Evolutionary conservation across 1,139 yeast species (phyloP).

Genomic region (Nakaseomyces uthaithaninus): DNA sequence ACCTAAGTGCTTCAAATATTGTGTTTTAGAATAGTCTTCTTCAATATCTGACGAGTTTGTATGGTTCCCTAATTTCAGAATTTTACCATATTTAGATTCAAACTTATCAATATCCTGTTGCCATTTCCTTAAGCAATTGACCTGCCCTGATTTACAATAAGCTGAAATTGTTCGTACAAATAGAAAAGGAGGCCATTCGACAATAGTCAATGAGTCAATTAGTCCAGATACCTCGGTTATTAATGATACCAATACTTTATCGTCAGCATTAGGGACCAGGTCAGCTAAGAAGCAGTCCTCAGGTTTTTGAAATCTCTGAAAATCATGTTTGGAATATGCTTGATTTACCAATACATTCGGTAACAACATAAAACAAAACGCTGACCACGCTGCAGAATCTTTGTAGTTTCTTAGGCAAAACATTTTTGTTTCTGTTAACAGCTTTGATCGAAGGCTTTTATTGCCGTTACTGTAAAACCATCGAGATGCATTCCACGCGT

Average conservation of each 20-base stretch:
- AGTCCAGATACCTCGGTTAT: background rate
- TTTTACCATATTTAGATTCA: constrained; percentile 12
- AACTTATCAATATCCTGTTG: constrained; percentile 11
- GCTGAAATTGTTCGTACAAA: constrained; percentile 14
- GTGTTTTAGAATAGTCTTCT: constrained; percentile 10
- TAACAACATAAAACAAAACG: constrained; percentile 18
- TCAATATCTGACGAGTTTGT: constrained; percentile 15
- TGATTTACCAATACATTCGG: constrained; percentile 5
- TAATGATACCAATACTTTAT: background rate
- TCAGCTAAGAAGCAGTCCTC: too few species aligned
- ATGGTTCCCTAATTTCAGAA: constrained; percentile 11
- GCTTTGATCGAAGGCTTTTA: constrained; percentile 8
- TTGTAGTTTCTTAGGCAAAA: constrained; percentile 34
- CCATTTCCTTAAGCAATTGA: constrained; percentile 14
- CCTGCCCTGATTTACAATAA: background rate
- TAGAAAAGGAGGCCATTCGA: constrained; percentile 25
- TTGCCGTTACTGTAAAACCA: constrained; percentile 28
- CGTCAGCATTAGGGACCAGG: background rate
- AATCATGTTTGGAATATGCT: background rate
- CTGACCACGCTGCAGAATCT: constrained; percentile 42
- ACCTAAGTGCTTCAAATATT: constrained; percentile 13
- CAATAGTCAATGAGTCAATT: background rate
- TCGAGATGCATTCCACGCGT: constrained; percentile 37
- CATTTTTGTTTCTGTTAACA: constrained; percentile 19
- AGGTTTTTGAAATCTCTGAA: background rate